Percentiles rank a stretch among this genome's conserved stretches.
These are phyloP conservation scores for Podila epicladia DNA, from an alignment of 192 early-diverging fungal species.

Conservation along the genomic window DNA sequence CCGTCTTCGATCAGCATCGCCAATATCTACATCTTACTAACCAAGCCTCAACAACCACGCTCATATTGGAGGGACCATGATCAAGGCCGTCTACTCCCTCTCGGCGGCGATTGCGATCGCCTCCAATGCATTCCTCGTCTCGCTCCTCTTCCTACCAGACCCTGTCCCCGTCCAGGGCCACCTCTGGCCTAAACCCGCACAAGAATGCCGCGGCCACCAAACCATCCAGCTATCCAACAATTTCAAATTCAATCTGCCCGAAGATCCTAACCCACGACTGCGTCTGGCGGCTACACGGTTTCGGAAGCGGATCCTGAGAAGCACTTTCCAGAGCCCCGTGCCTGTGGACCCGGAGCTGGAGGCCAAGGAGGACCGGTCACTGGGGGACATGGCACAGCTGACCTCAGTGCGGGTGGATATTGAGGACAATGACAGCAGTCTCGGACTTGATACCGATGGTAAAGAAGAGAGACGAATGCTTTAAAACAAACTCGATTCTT, in stretches of 20 bases:
- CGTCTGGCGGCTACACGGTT: conserved; percentile 10
- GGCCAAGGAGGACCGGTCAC: conserved; percentile 17
- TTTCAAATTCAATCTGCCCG: conserved; percentile 24
- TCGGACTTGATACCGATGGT: conserved; percentile 36
- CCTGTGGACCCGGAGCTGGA: conserved; percentile 7
- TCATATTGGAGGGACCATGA: not conserved
- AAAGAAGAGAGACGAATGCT: not conserved
- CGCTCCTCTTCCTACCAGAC: conserved; percentile 26
- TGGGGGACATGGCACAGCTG: conserved; percentile 1
- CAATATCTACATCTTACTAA: not conserved
- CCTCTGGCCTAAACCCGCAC: conserved; percentile 37
- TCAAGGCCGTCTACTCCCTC: conserved; percentile 24
- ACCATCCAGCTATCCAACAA: conserved; percentile 19
- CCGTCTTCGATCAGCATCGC: not conserved
- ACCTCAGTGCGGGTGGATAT: conserved; percentile 2
- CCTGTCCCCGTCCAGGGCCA: conserved; percentile 17
- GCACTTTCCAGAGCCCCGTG: conserved; percentile 28
- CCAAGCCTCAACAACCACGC: not conserved
- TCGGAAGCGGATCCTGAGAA: conserved; percentile 19
- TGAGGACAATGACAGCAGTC: not conserved
- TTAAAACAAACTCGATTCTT: not conserved
- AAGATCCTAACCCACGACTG: conserved; percentile 18
- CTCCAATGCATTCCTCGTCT: conserved; percentile 42
- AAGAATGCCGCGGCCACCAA: conserved; percentile 26
- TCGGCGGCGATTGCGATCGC: conserved; percentile 31